These are phyloP conservation scores for Phoenix roebelenii DNA, from an alignment of 176 grass and related monocot genomes.

Conservation along the genomic window DNA sequence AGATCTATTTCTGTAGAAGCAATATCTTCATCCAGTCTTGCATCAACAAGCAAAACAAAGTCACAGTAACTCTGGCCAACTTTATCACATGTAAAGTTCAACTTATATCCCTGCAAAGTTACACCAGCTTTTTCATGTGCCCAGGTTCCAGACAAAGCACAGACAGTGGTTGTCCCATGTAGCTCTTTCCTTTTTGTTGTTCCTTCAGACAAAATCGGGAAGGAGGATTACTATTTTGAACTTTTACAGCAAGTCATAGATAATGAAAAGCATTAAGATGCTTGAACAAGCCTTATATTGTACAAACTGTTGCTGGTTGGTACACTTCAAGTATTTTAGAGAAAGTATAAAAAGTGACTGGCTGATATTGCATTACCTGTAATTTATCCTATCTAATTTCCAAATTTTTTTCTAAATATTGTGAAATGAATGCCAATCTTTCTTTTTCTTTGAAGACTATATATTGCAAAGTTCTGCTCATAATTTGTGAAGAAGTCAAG, in stretches of 20 bases:
- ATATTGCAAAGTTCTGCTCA: too few species aligned
- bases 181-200: conserved; percentile 85
- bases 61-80: conserved; percentile 48
- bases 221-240: conserved; percentile 4
- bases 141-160: conserved; percentile 72
- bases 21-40: conserved; percentile 58
- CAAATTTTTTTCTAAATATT: too few species aligned
- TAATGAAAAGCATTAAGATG: too few species aligned
- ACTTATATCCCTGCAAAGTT: conserved; percentile 62
- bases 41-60: conserved; percentile 68
- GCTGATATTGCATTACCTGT: too few species aligned
- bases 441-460: too few species aligned
- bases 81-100: conserved; percentile 67
- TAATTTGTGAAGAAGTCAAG: too few species aligned
- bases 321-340: too few species aligned
- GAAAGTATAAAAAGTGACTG: too few species aligned
- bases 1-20: conserved; percentile 52
- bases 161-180: conserved; percentile 37
- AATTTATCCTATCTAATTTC: too few species aligned
- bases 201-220: conserved; percentile 25
- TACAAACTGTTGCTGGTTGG: too few species aligned
- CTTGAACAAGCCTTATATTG: too few species aligned
- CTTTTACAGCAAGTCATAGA: background rate
- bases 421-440: too few species aligned
- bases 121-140: conserved; percentile 31